Base-by-base conservation (phyloP, 768 basidiomycete species). In the Suillus brevipes region DNA sequence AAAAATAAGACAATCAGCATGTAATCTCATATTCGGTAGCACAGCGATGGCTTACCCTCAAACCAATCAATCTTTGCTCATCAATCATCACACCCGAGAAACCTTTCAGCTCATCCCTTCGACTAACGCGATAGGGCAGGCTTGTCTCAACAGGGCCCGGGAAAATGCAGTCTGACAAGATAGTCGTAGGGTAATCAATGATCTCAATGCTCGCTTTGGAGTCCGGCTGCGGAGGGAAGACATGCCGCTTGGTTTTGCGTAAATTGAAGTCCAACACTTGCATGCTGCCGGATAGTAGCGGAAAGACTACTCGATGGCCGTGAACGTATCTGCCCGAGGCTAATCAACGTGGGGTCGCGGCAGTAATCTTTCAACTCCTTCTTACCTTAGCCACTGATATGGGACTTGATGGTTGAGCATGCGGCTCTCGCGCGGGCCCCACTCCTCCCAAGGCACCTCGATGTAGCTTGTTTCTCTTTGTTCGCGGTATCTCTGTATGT, bases 31-130 rank as follows among this genome's bases (percentile, higher is more conserved):
- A 45, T 38, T 36, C 12, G 9, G 28, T 16, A 16, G 9, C 10
- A 28, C 16, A 14, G 4, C 20, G 25, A 42, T 23, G 14, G 74
- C 79, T 43, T 60, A 83, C 82, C 74, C 77, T 77, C 65, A 83
- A 63, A 36, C 80, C 80, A 31, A 83, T 66, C 36, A 82, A 61
- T 60, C 80, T 71, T 50, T 79, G 78, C 34, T 81, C 79, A 63
- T 81, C 82, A 36, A 82, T 75, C 79, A 81, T 81, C 65, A 80
- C 68, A 10, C 81, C 81, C 8, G 75, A 75, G 63, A 79, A 82
- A 1, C 70, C 65, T 13, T 70, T 72, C 47, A 65, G 63, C 9
- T 70, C 57, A 20, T 71, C 70, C 36, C 74, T 62, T 3, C 50
- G 64, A 57, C 67, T 70, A 2, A 75, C 70, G 40, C 71, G 74